Evolutionary conservation across 768 basidiomycete genomes (phyloP).

Genomic region (Termitomyces sp.): DNA sequence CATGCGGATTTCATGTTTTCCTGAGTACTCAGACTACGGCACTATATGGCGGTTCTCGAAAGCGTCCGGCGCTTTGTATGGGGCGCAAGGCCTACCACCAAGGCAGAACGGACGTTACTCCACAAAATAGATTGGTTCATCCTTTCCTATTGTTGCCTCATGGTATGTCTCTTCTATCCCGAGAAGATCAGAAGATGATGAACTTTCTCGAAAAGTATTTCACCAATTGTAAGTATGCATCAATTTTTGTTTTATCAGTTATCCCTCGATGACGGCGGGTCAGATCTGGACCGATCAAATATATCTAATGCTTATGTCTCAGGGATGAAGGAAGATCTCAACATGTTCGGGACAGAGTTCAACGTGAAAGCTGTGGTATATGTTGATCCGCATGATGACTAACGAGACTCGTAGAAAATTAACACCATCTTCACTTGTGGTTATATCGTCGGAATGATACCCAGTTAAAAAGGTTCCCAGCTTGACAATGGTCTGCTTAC

Average conservation of each 20-base stretch:
- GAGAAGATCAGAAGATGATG: constrained; percentile 6
- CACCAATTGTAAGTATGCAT: constrained; percentile 43
- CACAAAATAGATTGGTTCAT: constrained; percentile 65
- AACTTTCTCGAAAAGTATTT: constrained; percentile 42
- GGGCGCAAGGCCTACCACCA: constrained; percentile 12
- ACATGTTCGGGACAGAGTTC: constrained; percentile 58
- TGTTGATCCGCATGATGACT: not conserved
- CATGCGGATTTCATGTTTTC: not conserved
- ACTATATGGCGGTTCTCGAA: constrained; percentile 1
- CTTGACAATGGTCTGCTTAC: not conserved
- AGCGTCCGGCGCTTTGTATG: constrained; percentile 12
- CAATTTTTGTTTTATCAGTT: not conserved
- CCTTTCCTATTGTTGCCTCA: constrained; percentile 64
- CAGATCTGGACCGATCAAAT: constrained; percentile 66
- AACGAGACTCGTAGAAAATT: constrained; percentile 39
- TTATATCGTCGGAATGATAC: constrained; percentile 72
- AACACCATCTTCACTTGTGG: constrained; percentile 71
- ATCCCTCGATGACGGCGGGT: constrained; percentile 3
- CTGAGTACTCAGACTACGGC: not conserved
- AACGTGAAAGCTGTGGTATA: constrained; percentile 34
- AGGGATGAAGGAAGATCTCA: constrained; percentile 69
- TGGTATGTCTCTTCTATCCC: constrained; percentile 33
- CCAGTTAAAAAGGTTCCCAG: constrained; percentile 25
- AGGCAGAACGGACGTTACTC: constrained; percentile 42
- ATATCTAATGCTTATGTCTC: constrained; percentile 74